These are phyloP conservation scores for Aureobasidium sp. DNA, from an alignment of 2,329 filamentous ascomycete genomes.

Conservation along the genomic window DNA sequence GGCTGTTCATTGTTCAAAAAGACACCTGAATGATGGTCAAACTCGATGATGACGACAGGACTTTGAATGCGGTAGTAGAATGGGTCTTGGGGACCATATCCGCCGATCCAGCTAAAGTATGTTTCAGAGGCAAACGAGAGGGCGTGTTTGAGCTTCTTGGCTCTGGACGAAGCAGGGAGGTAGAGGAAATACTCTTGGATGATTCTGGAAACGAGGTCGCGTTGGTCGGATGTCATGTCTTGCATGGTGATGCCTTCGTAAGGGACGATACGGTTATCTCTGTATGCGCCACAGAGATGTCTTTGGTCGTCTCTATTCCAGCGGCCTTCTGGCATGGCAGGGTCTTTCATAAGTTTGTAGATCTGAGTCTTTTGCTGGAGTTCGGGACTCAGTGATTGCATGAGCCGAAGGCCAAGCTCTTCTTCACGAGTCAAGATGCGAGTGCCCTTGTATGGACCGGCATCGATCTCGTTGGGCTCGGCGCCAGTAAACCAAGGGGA, in stretches of 20 bases:
- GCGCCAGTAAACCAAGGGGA: conserved; percentile 74
- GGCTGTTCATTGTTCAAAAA: conserved; percentile 68
- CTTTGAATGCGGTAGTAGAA: conserved; percentile 76
- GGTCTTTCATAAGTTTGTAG: conserved; percentile 56
- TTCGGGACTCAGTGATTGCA: conserved; percentile 53
- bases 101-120: conserved; percentile 74
- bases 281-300: conserved; percentile 69
- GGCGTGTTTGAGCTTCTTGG: conserved; percentile 49
- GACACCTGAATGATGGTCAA: conserved; percentile 74
- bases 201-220: conserved; percentile 49
- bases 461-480: conserved; percentile 69
- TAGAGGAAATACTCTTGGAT: conserved; percentile 62
- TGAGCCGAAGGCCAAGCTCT: conserved; percentile 56
- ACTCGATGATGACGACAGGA: conserved; percentile 66
- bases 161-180: conserved; percentile 51
- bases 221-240: conserved; percentile 43
- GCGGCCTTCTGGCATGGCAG: conserved; percentile 57
- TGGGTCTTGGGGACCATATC: conserved; percentile 56
- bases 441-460: conserved; percentile 55
- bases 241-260: conserved; percentile 56
- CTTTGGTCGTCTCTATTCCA: conserved; percentile 80
- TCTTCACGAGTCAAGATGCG: conserved; percentile 61
- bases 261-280: conserved; percentile 72
- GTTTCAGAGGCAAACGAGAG: conserved; percentile 58
- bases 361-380: conserved; percentile 48